Conservation (phyloP, 106 monocot genomes). For the Allium fistulosum region DNA sequence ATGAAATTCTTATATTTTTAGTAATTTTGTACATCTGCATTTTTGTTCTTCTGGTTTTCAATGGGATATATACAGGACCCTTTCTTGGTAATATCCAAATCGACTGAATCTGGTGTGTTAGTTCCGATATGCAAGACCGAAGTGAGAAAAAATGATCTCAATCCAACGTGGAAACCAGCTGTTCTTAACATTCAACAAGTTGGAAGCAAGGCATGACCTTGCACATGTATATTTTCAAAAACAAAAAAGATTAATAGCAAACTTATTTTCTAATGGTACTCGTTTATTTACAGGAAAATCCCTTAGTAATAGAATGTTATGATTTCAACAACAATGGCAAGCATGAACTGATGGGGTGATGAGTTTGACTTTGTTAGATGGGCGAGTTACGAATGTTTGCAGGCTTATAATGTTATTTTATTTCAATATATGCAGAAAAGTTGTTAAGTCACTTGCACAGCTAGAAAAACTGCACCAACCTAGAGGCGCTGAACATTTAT, state of each 20-base stretch:
- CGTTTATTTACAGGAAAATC: constrained; percentile 48
- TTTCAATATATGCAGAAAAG: constrained; percentile 49
- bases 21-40: too few species aligned
- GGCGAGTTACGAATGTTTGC: too few species aligned
- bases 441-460: constrained; percentile 64
- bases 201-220: constrained; percentile 64
- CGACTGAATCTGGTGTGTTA: constrained; percentile 48
- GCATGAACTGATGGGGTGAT: constrained; percentile 89
- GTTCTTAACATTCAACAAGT: constrained; percentile 81
- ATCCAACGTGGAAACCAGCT: constrained; percentile 80
- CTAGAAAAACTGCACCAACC: constrained; percentile 61
- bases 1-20: background rate
- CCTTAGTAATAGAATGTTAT: constrained; percentile 77
- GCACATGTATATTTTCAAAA: too few species aligned
- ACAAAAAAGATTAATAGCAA: background rate
- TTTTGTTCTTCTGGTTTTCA: constrained; percentile 2
- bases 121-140: constrained; percentile 93
- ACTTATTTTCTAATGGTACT: background rate
- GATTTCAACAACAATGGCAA: constrained; percentile 89
- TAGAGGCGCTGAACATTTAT: constrained; percentile 55
- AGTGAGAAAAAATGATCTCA: constrained; percentile 88
- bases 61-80: constrained; percentile 48
- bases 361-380: background rate
- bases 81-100: constrained; percentile 82
- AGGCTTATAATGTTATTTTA: background rate